phyloP scores from a whole-genome alignment of 2,329 filamentous ascomycete genomes.

The Hypomyces perniciosus region DNA sequence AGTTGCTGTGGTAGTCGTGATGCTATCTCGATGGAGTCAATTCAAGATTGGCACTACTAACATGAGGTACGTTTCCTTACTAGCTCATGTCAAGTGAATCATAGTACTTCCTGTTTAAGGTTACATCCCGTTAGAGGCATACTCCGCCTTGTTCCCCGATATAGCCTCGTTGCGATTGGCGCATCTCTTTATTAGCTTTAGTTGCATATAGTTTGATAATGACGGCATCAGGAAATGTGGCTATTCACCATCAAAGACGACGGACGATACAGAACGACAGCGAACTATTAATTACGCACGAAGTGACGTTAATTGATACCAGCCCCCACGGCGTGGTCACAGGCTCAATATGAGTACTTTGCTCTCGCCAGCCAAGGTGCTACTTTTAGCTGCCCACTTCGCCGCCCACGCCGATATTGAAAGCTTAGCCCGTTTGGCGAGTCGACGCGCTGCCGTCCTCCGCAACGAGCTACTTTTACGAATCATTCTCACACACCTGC shows the following conservation, averaged over 20 bases:
- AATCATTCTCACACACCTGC: slow-evolving; percentile 70
- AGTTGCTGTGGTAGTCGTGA: background rate
- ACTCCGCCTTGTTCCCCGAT: background rate
- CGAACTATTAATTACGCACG: background rate
- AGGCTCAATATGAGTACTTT: slow-evolving; percentile 21
- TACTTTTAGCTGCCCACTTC: slow-evolving; percentile 67
- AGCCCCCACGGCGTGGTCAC: slow-evolving; percentile 6
- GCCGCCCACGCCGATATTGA: slow-evolving; percentile 60
- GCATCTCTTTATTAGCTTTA: background rate
- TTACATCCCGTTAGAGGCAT: background rate
- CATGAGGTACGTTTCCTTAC: background rate
- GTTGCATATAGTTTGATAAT: slow-evolving; percentile 6
- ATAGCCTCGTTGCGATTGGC: background rate
- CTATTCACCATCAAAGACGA: background rate
- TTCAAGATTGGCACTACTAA: background rate
- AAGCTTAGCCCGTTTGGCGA: slow-evolving; percentile 54
- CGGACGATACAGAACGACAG: too few species aligned
- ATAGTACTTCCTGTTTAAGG: background rate
- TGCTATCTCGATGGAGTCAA: background rate
- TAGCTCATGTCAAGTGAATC: background rate
- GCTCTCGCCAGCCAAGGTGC: slow-evolving; percentile 60
- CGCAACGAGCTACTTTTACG: slow-evolving; percentile 60
- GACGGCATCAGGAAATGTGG: slow-evolving; percentile 7
- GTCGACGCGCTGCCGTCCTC: slow-evolving; percentile 51
- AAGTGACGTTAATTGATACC: slow-evolving; percentile 2